These are phyloP conservation scores for Linum usitatissimum DNA, from an alignment of 345 rosid genomes.

Conservation along the genomic window DNA sequence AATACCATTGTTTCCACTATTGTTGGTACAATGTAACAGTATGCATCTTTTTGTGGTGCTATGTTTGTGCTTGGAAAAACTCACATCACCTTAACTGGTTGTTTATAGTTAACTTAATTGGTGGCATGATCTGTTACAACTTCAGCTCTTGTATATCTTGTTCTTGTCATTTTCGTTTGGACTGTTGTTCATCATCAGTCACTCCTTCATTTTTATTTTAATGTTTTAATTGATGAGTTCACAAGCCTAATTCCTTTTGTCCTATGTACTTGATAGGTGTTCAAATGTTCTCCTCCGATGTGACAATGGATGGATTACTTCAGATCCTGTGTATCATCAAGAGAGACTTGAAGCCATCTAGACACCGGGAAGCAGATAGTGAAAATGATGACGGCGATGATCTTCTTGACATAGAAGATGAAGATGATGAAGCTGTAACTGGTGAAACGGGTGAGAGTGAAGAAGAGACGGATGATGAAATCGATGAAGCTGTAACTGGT, in stretches of 20 bases:
- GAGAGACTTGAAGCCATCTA: slow-evolving; percentile 81
- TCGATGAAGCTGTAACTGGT: slow-evolving; percentile 38
- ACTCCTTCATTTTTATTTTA: neutral
- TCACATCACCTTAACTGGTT: no score
- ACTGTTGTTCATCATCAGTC: neutral
- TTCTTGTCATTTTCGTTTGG: no score
- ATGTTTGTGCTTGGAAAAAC: no score
- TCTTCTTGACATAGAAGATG: slow-evolving; percentile 70
- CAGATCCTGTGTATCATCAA: slow-evolving; percentile 81
- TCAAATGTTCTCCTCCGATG: slow-evolving; percentile 64
- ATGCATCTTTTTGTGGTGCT: no score
- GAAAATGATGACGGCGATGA: slow-evolving; percentile 60
- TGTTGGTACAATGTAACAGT: neutral
- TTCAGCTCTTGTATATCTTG: no score
- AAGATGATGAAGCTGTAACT: slow-evolving; percentile 46
- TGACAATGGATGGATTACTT: slow-evolving; percentile 64
- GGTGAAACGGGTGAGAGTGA: slow-evolving; percentile 68
- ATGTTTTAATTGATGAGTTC: neutral
- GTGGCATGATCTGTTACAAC: no score
- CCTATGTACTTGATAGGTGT: slow-evolving; percentile 40
- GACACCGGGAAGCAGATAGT: slow-evolving; percentile 51
- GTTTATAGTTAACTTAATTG: no score
- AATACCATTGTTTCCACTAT: neutral
- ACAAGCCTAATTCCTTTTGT: neutral
- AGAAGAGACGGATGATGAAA: slow-evolving; percentile 54